Base-by-base conservation (phyloP, 1,139 yeast genomes). In the Ashbya aceris region DNA sequence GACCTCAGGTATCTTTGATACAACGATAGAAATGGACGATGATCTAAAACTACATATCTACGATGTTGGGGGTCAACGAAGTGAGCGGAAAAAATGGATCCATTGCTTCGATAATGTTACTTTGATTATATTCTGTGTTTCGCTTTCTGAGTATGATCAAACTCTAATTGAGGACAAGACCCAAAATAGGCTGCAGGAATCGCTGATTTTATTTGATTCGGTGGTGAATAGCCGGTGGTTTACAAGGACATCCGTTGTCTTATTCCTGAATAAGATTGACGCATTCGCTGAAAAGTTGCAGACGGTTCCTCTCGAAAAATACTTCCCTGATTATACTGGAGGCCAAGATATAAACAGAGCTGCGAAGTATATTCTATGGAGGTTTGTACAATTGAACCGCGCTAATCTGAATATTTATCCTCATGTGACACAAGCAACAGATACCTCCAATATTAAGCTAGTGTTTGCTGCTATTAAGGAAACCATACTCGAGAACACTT, bases 191-290 rank as follows among this genome's bases (percentile, higher is more conserved):
- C 70, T 87, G 58, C 93, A 84, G 50, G 96, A 87, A 64, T 83
- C 94, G 3, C 66, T 87, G 48, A 81, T 84, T 2, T 69, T 89
- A 41, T 89, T 87, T 58, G 96, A 87, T 55, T 83, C 94, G 1
- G 93, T 87, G 41, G 87, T 86, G 36, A 87, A 87, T 64, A 83
- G 95, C n/a, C 76, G 93, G 56, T 87, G 96, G 96, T 87, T 87
- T 64, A 74, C 86, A 30, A 73, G 94, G 51, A 83, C 95, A 3
- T 82, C 95, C 0, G 76, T 87, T 36, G 93, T 87, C 26, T 67
- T 89, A 44, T 87, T 87, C 60, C 72, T 89, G 56, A 87, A 89
- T 65, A 87, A 89, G 62, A 83, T 87, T 53, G 96, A 87, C 65
- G 78, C 87, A 1, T 85, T 87, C 58, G 86, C 93, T 28, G 91